Evolutionary conservation across 164 flowering plant genomes (phyloP).

Genomic region (Cinnamomum micranthum): DNA sequence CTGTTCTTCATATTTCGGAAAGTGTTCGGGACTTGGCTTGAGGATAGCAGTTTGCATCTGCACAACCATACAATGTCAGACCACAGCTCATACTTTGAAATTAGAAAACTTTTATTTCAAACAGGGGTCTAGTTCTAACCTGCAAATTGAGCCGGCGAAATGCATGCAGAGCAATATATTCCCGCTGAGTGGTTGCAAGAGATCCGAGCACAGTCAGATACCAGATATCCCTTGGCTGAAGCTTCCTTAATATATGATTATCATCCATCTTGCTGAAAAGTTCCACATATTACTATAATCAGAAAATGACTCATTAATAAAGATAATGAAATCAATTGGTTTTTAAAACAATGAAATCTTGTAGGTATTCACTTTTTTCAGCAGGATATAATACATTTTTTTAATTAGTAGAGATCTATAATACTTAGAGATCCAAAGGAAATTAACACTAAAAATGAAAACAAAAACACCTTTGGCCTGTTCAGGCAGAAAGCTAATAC

Average conservation of each 20-base stretch:
- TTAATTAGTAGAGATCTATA: no score
- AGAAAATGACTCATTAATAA: neutral
- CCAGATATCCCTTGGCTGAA: conserved; percentile 69
- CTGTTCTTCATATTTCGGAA: conserved; percentile 91
- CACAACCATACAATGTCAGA: conserved; percentile 2
- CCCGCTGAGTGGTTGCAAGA: conserved; percentile 95
- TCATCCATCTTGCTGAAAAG: conserved; percentile 54
- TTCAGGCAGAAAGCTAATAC: no score
- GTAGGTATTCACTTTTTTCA: no score
- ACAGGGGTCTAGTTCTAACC: conserved; percentile 32
- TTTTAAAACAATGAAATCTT: no score
- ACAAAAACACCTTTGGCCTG: no score
- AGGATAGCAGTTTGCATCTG: conserved; percentile 99
- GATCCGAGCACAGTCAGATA: conserved; percentile 89
- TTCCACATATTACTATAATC: neutral
- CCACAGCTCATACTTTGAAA: neutral
- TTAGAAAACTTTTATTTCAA: neutral
- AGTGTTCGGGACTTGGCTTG: conserved; percentile 82
- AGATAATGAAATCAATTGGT: no score
- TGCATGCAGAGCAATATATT: conserved; percentile 93
- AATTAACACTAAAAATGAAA: no score
- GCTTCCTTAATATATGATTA: conserved; percentile 73
- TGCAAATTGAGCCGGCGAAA: conserved; percentile 83
- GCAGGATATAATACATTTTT: no score
- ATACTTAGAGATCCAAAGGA: no score